phyloP scores from a whole-genome alignment of 2,329 filamentous ascomycete species.

The Aspergillus tanneri region DNA sequence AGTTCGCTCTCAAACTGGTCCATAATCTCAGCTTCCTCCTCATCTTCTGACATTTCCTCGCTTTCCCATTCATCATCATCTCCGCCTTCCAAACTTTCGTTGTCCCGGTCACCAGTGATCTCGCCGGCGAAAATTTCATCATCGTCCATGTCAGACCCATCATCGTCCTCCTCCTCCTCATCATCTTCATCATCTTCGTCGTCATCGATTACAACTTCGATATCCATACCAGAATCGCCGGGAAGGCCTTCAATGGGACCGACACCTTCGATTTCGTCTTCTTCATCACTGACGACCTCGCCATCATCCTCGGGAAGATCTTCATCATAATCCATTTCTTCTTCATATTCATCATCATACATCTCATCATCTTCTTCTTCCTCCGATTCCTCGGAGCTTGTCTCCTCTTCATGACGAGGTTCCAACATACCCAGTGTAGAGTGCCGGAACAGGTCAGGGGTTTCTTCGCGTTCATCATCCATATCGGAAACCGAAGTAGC shows the following conservation, averaged over 20 bases:
- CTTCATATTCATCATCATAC: constrained; percentile 84
- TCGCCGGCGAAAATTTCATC: constrained; percentile 54
- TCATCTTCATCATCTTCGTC: constrained; percentile 65
- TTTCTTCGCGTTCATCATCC: constrained; percentile 85
- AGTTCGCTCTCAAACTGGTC: constrained; percentile 45
- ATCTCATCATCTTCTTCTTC: constrained; percentile 86
- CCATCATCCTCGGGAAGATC: constrained; percentile 76
- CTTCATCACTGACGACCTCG: constrained; percentile 85
- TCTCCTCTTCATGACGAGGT: constrained; percentile 75
- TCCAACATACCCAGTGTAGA: constrained; percentile 95
- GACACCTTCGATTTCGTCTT: constrained; percentile 77
- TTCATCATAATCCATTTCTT: constrained; percentile 92
- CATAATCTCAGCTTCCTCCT: constrained; percentile 47
- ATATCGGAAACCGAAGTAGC: constrained; percentile 86
- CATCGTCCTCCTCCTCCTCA: constrained; percentile 59
- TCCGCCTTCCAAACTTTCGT: constrained; percentile 49
- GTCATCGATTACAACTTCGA: constrained; percentile 85
- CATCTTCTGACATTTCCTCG: constrained; percentile 49
- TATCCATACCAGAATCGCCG: constrained; percentile 63
- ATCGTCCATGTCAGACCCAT: constrained; percentile 61
- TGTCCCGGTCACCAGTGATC: constrained; percentile 57
- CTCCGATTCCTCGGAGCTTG: constrained; percentile 66
- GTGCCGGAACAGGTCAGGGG: constrained; percentile 94
- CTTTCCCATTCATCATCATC: constrained; percentile 53
- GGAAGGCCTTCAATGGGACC: constrained; percentile 66